Evolutionary conservation across 1,139 yeast species (phyloP).

Genomic region (Oligophagozyma castellii): DNA sequence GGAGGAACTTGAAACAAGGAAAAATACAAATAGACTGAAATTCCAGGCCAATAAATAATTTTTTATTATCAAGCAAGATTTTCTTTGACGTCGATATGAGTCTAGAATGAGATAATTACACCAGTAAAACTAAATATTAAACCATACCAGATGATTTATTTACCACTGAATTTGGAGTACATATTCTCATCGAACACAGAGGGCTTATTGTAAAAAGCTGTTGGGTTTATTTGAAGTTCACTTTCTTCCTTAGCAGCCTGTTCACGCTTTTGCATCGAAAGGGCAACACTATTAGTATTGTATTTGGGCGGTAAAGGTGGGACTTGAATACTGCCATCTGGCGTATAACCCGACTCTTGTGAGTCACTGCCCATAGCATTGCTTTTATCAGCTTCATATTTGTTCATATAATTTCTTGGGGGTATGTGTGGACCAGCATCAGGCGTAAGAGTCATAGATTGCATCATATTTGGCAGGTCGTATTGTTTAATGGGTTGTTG

Average conservation of each 20-base stretch:
- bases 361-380: too few species aligned
- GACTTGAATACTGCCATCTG: constrained; percentile 1
- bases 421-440: constrained; percentile 2
- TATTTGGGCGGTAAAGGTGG: constrained; percentile 20
- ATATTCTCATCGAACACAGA: constrained; percentile 33
- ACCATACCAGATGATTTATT: not conserved
- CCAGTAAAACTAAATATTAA: too few species aligned
- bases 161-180: constrained; percentile 28
- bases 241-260: constrained; percentile 13
- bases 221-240: constrained; percentile 19
- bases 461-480: constrained; percentile 6
- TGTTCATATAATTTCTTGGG: constrained; percentile 2
- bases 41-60: too few species aligned
- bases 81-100: too few species aligned
- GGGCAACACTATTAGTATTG: constrained; percentile 5
- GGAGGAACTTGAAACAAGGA: too few species aligned
- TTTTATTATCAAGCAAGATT: too few species aligned
- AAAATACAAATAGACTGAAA: too few species aligned
- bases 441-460: constrained; percentile 2
- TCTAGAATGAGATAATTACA: too few species aligned
- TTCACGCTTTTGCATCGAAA: constrained; percentile 5
- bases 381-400: too few species aligned
- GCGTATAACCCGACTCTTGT: constrained; percentile 4
- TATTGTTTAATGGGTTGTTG: constrained; percentile 6
- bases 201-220: constrained; percentile 30